Conservation (phyloP, 257 asterid genomes). For the Nicotiana knightiana region DNA sequence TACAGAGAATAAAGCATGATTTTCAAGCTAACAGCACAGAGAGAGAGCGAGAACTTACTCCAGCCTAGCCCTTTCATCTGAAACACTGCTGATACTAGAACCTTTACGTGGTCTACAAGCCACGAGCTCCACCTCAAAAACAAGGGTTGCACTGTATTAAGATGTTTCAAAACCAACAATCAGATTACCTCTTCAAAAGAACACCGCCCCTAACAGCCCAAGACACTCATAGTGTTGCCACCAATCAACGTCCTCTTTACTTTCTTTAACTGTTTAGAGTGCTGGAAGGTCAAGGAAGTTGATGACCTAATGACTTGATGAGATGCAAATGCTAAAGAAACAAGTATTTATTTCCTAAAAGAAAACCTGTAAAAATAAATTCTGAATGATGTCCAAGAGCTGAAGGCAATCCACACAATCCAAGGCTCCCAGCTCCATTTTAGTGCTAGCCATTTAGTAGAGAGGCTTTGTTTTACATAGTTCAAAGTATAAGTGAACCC, state of each 20-base stretch:
- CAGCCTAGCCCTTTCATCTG: slow-evolving; percentile 87
- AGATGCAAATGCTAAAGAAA: background rate
- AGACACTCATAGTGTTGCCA: background rate
- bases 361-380: background rate
- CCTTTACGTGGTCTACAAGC: slow-evolving; percentile 96
- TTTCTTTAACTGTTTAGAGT: background rate
- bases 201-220: background rate
- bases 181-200: background rate
- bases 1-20: background rate
- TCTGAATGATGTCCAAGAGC: background rate
- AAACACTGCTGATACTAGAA: slow-evolving; percentile 74
- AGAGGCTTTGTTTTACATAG: background rate
- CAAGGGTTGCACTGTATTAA: slow-evolving; percentile 64
- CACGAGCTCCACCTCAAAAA: slow-evolving; percentile 93
- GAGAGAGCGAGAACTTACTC: slow-evolving; percentile 49
- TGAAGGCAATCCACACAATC: background rate
- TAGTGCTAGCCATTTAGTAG: background rate
- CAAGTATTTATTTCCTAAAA: background rate
- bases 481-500: background rate
- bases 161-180: background rate
- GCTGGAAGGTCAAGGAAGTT: background rate
- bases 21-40: background rate
- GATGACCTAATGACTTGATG: background rate
- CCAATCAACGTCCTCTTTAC: background rate
- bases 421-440: background rate